Percentiles rank a stretch among this genome's conserved stretches.
Evolutionary conservation across 1,284 basidiomycete genomes (phyloP).

Genomic region (Ustilago cynodontis): DNA sequence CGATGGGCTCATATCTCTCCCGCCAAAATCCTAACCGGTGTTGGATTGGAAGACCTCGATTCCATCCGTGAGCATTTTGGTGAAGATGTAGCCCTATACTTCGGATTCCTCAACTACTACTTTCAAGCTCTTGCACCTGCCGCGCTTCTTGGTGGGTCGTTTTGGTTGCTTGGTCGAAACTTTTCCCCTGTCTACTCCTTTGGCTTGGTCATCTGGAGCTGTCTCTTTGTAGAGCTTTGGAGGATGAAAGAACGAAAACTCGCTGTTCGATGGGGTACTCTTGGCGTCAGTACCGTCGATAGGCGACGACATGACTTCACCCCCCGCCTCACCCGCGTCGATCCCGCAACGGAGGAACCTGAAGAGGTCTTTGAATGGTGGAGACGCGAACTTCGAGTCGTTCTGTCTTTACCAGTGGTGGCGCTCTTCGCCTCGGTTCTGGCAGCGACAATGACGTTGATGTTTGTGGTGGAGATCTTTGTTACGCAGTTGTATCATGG

Average conservation of each 20-base stretch:
- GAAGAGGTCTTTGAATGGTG: constrained; percentile 69
- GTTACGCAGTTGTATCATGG: constrained; percentile 76
- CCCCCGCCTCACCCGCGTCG: constrained; percentile 46
- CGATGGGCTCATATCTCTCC: constrained; percentile 56
- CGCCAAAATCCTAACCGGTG: constrained; percentile 45
- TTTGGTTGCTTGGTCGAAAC: constrained; percentile 55
- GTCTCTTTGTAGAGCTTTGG: constrained; percentile 65
- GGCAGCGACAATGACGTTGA: constrained; percentile 72
- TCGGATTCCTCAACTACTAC: constrained; percentile 67
- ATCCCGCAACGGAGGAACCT: constrained; percentile 62
- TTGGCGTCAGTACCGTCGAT: constrained; percentile 55
- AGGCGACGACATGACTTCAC: constrained; percentile 56
- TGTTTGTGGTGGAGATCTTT: constrained; percentile 70
- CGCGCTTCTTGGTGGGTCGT: constrained; percentile 53
- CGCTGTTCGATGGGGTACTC: constrained; percentile 67
- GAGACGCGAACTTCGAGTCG: constrained; percentile 76
- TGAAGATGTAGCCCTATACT: constrained; percentile 69
- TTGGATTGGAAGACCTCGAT: constrained; percentile 61
- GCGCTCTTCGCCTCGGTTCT: constrained; percentile 80
- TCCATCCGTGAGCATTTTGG: constrained; percentile 66
- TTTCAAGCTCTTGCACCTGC: constrained; percentile 60
- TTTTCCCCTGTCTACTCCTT: constrained; percentile 62
- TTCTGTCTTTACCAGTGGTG: constrained; percentile 83
- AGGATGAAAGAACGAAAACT: constrained; percentile 65
- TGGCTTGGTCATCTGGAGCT: constrained; percentile 61